Percentiles rank a stretch among this genome's conserved stretches.
phyloP scores from a whole-genome alignment of 2,329 filamentous ascomycete species.

The Sclerotinia sclerotiorum region DNA sequence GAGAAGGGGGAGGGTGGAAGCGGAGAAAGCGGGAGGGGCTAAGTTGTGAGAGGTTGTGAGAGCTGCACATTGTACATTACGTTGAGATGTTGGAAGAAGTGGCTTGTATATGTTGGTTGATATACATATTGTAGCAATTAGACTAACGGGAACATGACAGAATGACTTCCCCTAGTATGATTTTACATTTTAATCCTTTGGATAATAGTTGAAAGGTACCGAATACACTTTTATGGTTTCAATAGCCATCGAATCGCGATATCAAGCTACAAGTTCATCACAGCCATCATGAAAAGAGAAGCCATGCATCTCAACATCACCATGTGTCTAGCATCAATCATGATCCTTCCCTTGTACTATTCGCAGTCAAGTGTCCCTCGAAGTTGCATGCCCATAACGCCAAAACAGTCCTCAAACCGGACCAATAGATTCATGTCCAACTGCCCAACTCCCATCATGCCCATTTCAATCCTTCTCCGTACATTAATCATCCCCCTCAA shows the following conservation, averaged over 20 bases:
- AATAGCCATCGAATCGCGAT: not conserved
- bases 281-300: not conserved
- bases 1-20: conserved; percentile 34
- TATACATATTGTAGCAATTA: not conserved
- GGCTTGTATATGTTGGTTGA: too few relatives aligned
- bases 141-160: not conserved
- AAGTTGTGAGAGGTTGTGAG: conserved; percentile 52
- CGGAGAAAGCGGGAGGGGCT: conserved; percentile 46
- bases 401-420: not conserved
- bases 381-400: not conserved
- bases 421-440: conserved; percentile 43
- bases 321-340: not conserved
- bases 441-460: conserved; percentile 43
- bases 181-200: not conserved
- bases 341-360: not conserved
- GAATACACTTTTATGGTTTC: not conserved
- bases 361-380: not conserved
- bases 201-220: not conserved
- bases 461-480: conserved; percentile 41
- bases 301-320: not conserved
- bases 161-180: not conserved
- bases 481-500: too few relatives aligned
- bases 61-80: not conserved
- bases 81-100: too few relatives aligned
- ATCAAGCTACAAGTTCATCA: not conserved